Evolutionary conservation across 2,329 filamentous ascomycete species (phyloP), one percentile per base, ranked within the genome.

Genomic region (Fusarium sp.): DNA sequence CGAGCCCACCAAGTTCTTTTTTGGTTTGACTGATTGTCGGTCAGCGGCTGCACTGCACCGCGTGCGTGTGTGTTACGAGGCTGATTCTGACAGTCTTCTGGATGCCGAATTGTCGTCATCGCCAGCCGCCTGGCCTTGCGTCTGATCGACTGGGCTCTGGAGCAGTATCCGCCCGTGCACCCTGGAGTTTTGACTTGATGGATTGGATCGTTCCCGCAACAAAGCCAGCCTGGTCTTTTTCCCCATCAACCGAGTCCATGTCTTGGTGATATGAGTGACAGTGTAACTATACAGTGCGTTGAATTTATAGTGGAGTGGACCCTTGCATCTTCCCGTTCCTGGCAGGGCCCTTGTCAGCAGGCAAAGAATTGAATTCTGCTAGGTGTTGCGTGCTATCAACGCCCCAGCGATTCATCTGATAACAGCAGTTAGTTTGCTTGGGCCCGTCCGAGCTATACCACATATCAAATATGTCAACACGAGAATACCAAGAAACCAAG

Each of bases 161-260:
- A 57, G 18, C 11, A 30, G 53, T 70, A 58, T 52, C 69, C 46
- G 66, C 59, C 63, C 59, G 63, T 70, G 67, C 67, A 65, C 67
- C 63, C 54, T 55, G 50, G 37, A 50, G 70, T 65, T 44, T 52
- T 53, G 48, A 55, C 51, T 63, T 55, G 48, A 70, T 40, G 28
- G 58, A 67, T 70, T 36, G 28, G 54, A 68, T 71, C 54, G 63
- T 53, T 55, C 66, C 59, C 58, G 50, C 51, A 63, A 47, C n/a
- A n/a, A 50, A 70, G 66, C 61, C 62, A 70, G 56, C 52, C 39
- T 66, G 46, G 64, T 64, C 55, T 61, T 63, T 37, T 57, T 39
- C 69, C 66, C 63, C 66, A 65, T 63, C 65, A 64, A 39, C 40
- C 30, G 44, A 30, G 40, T 18, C 44, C 40, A 23, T 46, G 66